These are phyloP conservation scores for Ceratobasidium sp. DNA, from an alignment of 1,284 basidiomycete species.

Conservation along the genomic window DNA sequence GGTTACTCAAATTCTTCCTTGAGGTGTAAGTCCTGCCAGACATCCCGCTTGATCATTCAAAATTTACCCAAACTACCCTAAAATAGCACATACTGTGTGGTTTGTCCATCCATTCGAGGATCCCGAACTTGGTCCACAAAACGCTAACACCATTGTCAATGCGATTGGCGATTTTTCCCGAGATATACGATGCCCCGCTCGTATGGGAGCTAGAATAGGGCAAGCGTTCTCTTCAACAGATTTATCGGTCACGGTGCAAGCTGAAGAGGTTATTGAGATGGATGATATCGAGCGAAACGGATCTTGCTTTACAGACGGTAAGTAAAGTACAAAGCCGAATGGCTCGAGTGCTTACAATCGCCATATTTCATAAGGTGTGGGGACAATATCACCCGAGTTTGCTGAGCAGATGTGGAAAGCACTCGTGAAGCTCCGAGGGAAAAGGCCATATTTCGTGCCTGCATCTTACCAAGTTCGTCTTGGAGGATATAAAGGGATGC, in stretches of 20 bases:
- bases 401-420: constrained; percentile 60
- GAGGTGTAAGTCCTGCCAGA: constrained; percentile 45
- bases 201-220: constrained; percentile 71
- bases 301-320: constrained; percentile 56
- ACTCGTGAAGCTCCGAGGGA: constrained; percentile 52
- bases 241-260: constrained; percentile 59
- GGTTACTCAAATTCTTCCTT: constrained; percentile 62
- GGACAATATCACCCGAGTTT: constrained; percentile 65
- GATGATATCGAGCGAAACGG: constrained; percentile 55
- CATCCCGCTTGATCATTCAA: no score
- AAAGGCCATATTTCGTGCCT: constrained; percentile 49
- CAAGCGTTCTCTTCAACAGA: constrained; percentile 76
- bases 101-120: constrained; percentile 59
- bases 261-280: constrained; percentile 58
- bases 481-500: constrained; percentile 56
- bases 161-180: constrained; percentile 61
- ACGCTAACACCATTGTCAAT: constrained; percentile 58
- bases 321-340: no score
- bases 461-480: constrained; percentile 48
- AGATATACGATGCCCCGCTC: constrained; percentile 63
- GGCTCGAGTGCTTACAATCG: neutral
- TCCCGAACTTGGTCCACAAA: constrained; percentile 47
- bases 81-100: constrained; percentile 59
- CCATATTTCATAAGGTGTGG: constrained; percentile 60
- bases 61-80: neutral